These are phyloP conservation scores for Actinomortierella ambigua DNA, from an alignment of 371 early-diverging fungal genomes.

Conservation along the genomic window DNA sequence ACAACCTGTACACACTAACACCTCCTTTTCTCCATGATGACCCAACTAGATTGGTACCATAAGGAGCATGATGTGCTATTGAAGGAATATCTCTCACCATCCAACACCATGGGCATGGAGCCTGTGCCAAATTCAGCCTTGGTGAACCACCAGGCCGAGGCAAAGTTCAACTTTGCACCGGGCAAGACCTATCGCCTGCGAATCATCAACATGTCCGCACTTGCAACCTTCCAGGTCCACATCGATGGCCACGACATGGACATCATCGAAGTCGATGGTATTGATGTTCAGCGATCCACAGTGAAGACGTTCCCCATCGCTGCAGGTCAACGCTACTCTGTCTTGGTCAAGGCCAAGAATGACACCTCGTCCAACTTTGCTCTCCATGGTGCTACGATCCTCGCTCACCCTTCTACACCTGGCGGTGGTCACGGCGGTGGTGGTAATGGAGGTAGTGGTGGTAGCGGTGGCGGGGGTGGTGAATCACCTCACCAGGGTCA, in stretches of 20 bases:
- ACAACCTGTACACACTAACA: neutral
- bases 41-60: slow-evolving; percentile 10
- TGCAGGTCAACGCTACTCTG: slow-evolving; percentile 67
- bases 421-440: no score
- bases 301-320: slow-evolving; percentile 55
- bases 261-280: slow-evolving; percentile 82
- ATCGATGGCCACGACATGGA: slow-evolving; percentile 74
- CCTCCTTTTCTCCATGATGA: neutral
- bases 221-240: slow-evolving; percentile 65
- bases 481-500: neutral
- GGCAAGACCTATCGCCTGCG: slow-evolving; percentile 81
- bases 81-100: slow-evolving; percentile 6
- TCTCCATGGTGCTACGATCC: slow-evolving; percentile 64
- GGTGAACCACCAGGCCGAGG: slow-evolving; percentile 49
- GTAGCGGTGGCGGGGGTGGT: neutral
- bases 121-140: slow-evolving; percentile 47
- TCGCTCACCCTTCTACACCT: no score
- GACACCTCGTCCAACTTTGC: slow-evolving; percentile 62
- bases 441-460: no score
- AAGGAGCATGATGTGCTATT: slow-evolving; percentile 8
- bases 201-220: slow-evolving; percentile 45
- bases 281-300: slow-evolving; percentile 52
- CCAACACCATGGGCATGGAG: slow-evolving; percentile 15
- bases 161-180: slow-evolving; percentile 51
- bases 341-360: slow-evolving; percentile 68